phyloP scores from a whole-genome alignment of 1,284 basidiomycete species.

The Dichomitus squalens region DNA sequence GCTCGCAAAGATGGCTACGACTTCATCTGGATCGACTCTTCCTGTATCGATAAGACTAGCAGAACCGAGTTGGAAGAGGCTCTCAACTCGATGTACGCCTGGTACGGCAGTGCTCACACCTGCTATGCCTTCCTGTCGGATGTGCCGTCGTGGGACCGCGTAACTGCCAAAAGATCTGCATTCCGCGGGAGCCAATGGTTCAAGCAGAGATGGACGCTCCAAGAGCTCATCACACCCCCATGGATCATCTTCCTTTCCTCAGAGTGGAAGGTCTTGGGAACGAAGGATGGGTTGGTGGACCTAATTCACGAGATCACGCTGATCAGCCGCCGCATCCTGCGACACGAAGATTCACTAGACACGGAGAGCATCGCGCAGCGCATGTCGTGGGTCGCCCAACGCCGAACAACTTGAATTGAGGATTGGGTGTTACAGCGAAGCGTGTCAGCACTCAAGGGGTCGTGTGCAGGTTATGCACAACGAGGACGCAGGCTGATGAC shows the following conservation, averaged over 20 bases:
- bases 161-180: too few species aligned
- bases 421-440: too few species aligned
- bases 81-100: too few species aligned
- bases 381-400: background rate
- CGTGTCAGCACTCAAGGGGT: too few species aligned
- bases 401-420: background rate
- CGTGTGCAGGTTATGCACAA: too few species aligned
- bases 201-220: constrained; percentile 1
- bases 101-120: background rate
- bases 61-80: too few species aligned
- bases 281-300: background rate
- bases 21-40: too few species aligned
- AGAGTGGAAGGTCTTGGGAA: background rate
- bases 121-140: constrained; percentile 6
- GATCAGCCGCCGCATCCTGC: background rate
- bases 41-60: too few species aligned
- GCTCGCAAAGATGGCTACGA: background rate
- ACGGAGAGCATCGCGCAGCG: background rate
- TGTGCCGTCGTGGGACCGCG: background rate
- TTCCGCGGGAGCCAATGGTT: background rate
- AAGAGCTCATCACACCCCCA: constrained; percentile 1
- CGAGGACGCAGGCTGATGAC: too few species aligned
- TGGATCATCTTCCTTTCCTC: background rate
- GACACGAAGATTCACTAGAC: background rate
- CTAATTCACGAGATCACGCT: background rate